Evolutionary conservation across 139 green algal genomes (phyloP), one percentile per base, ranked within the genome.

Genomic region (Haematococcus sp.): DNA sequence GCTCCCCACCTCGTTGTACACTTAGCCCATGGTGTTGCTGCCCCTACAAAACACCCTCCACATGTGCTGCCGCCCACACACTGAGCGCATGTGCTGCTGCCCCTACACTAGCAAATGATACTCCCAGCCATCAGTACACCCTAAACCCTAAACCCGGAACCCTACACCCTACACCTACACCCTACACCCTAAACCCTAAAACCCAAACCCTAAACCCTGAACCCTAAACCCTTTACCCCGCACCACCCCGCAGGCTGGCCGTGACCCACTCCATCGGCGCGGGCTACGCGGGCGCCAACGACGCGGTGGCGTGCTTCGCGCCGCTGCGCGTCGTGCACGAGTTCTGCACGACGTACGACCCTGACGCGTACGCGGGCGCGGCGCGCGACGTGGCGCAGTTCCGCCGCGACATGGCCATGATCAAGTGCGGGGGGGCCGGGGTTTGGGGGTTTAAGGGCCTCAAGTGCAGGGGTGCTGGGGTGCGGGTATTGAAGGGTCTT

Each of bases 361-460:
- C 33, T 0, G 54, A 30, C 13, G 28, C 23, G 30, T 87, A 84
- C 69, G 76, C 75, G 22, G 16, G 5, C 1, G 66, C 55, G 20
- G 54, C 84, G 63, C 78, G 81, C 33, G 74, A 81, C 54, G 74
- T 87, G 31, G 28, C 49, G 44, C 77, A 87, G 74, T 87, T 87
- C 77, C 52, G 81, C 1, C 30, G 69, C 52, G 81, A 87, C 74
- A 87, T 87, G 81, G 74, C 71, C 23, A 59, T 87, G 61, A 68
- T 87, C 33, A 82, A 75, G 81, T 83, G 55, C 31, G 67, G 20
- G n/a, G n/a, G n/a, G n/a, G n/a, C n/a, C n/a, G n/a, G n/a, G n/a
- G n/a, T n/a, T 64, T 19, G 9, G 23, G 15, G n/a, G 23, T 9
- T 64, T 30, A 64, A 30, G 56, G n/a, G 22, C 17, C 56, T 9